A percentile compares a stretch with the other conserved stretches of the same genome.
Evolutionary conservation across 495 filamentous ascomycete genomes (phyloP).

Genomic region (Patellaria atrata): DNA sequence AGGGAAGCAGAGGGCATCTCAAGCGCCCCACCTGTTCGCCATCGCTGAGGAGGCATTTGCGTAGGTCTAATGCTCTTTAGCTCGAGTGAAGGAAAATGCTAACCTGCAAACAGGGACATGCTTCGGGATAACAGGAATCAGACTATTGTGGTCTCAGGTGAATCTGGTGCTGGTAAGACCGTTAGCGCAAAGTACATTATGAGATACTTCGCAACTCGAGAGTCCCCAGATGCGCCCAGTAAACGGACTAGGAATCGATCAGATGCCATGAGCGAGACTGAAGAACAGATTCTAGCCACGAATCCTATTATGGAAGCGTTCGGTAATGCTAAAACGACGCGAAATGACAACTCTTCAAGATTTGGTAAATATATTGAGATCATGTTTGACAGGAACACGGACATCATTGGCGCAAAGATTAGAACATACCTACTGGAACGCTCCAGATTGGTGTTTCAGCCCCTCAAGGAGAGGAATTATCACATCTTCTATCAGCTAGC

Average conservation of each 20-base stretch:
- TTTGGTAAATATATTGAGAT: constrained; percentile 99
- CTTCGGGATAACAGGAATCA: constrained; percentile 89
- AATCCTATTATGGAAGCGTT: constrained; percentile 99
- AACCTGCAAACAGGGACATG: constrained; percentile 59
- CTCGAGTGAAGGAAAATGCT: not conserved
- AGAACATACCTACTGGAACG: constrained; percentile 90
- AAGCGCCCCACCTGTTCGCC: constrained; percentile 95
- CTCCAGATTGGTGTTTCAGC: constrained; percentile 95
- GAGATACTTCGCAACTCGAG: constrained; percentile 97
- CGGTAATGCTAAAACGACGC: constrained; percentile 95
- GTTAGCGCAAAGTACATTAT: constrained; percentile 99
- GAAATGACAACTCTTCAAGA: constrained; percentile 97
- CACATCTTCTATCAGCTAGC: constrained; percentile 98
- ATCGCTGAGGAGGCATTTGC: constrained; percentile 98
- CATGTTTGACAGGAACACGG: constrained; percentile 89
- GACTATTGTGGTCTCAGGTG: constrained; percentile 95
- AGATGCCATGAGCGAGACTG: constrained; percentile 92
- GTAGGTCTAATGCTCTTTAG: constrained; percentile 36
- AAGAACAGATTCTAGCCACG: constrained; percentile 94
- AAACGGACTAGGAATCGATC: constrained; percentile 61
- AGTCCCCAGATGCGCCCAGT: constrained; percentile 78
- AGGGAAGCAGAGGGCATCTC: constrained; percentile 88
- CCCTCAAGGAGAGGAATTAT: constrained; percentile 94
- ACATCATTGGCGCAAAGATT: constrained; percentile 96
- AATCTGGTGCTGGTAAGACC: constrained; percentile 97